A percentile compares a stretch with the other conserved stretches of the same genome.
Conservation (phyloP, 192 early-diverging fungal genomes). For the Backusella psychrophila region DNA sequence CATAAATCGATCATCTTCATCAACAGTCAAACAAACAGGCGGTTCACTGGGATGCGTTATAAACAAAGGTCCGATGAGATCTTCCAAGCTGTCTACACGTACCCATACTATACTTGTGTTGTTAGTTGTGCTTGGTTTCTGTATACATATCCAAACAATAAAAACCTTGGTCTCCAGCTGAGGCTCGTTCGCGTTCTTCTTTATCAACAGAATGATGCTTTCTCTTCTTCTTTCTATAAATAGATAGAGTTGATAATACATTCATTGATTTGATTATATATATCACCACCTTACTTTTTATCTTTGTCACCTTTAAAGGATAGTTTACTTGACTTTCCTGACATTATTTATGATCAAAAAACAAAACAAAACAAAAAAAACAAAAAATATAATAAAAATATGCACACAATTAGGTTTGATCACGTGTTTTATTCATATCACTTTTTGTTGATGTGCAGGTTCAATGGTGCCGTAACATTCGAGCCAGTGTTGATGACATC, state of each 20-base stretch:
- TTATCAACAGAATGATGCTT: constrained; percentile 41
- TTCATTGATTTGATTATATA: background rate
- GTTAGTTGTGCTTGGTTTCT: background rate
- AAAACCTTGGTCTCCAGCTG: constrained; percentile 36
- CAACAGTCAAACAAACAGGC: constrained; percentile 49
- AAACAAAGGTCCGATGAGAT: constrained; percentile 69
- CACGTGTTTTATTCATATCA: background rate
- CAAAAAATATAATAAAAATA: background rate
- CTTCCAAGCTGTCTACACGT: constrained; percentile 50
- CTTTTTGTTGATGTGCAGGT: background rate
- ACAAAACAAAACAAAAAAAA: background rate
- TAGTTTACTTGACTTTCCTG: constrained; percentile 44
- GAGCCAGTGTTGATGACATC: background rate
- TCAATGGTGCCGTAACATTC: background rate
- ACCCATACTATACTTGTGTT: constrained; percentile 58
- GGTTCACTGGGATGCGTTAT: constrained; percentile 64
- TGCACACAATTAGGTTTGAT: background rate
- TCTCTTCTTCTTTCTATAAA: constrained; percentile 57
- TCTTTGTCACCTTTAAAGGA: constrained; percentile 61
- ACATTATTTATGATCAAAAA: constrained; percentile 15
- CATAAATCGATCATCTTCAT: constrained; percentile 43
- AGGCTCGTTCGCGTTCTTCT: constrained; percentile 40
- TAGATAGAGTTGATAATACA: background rate
- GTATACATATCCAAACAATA: background rate
- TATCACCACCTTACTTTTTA: constrained; percentile 42